phyloP scores from a whole-genome alignment of 495 filamentous ascomycete genomes.

The Aspergillus heteromorphus region DNA sequence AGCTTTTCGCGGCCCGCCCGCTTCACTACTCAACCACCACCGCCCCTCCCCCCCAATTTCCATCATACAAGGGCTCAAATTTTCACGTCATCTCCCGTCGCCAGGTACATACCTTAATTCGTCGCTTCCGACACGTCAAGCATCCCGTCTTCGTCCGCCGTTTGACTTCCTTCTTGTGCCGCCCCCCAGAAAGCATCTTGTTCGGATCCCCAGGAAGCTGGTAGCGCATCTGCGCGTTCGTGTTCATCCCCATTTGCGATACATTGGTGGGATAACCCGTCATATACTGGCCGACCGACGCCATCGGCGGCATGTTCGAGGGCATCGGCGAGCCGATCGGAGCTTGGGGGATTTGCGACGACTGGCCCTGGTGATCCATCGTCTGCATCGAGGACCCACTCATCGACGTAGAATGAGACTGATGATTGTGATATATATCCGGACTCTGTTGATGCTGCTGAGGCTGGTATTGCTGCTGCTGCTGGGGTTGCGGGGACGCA shows the following conservation, averaged over 20 bases:
- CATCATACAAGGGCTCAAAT: not conserved
- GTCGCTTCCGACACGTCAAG: constrained; percentile 90
- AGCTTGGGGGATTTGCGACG: constrained; percentile 37
- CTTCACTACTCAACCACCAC: constrained; percentile 13
- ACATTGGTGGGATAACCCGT: constrained; percentile 36
- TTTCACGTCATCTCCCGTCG: not conserved
- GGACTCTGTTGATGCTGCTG: constrained; percentile 31
- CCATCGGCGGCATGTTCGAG: constrained; percentile 40
- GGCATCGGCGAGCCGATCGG: constrained; percentile 42
- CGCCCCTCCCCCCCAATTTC: not conserved
- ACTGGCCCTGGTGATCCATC: constrained; percentile 27
- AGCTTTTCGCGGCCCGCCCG: constrained; percentile 18
- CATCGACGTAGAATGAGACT: constrained; percentile 19
- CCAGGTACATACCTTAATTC: constrained; percentile 86
- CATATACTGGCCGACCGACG: constrained; percentile 43
- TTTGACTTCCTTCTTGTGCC: constrained; percentile 99
- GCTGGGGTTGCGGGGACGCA: constrained; percentile 27
- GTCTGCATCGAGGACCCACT: constrained; percentile 20
- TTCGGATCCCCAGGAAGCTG: constrained; percentile 38
- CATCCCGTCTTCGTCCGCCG: constrained; percentile 96
- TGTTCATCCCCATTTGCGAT: constrained; percentile 30
- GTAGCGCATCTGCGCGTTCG: constrained; percentile 40
- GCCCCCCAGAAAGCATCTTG: constrained; percentile 69
- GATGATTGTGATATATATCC: constrained; percentile 35
- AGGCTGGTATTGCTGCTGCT: constrained; percentile 30